These are phyloP conservation scores for Xylaria telfairii DNA, from an alignment of 495 filamentous ascomycete genomes.

Conservation along the genomic window DNA sequence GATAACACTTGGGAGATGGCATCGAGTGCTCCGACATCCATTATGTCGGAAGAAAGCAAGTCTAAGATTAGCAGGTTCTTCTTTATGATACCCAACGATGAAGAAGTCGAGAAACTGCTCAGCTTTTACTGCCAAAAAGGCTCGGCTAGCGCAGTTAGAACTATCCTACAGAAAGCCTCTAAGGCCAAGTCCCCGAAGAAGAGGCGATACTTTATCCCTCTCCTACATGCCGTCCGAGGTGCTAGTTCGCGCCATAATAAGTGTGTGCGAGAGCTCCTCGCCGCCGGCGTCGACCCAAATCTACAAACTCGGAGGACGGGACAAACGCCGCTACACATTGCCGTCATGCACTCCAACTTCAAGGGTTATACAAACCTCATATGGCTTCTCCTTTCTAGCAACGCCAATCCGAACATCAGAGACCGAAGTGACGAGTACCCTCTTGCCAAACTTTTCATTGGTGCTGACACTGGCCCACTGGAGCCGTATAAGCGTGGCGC, in stretches of 20 bases:
- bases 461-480: not conserved
- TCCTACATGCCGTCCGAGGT: not conserved
- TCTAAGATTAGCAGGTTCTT: not conserved
- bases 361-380: constrained; percentile 10
- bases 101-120: not conserved
- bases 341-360: not conserved
- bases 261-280: constrained; percentile 8
- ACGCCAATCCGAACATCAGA: not conserved
- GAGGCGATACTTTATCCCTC: not conserved
- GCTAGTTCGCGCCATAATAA: constrained; percentile 4
- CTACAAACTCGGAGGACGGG: not conserved
- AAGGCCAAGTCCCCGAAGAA: not conserved
- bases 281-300: not conserved
- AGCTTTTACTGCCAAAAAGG: not conserved
- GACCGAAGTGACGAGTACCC: not conserved
- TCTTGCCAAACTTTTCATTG: not conserved
- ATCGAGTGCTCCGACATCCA: constrained; percentile 19
- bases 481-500: constrained; percentile 3
- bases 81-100: not conserved
- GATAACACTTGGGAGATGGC: constrained; percentile 26
- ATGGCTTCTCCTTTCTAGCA: not conserved
- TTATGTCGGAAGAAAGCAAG: constrained; percentile 15
- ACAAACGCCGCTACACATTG: constrained; percentile 6
- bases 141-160: not conserved
- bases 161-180: not conserved